Base-by-base conservation (phyloP, 257 asterid species). In the Catharanthus roseus region DNA sequence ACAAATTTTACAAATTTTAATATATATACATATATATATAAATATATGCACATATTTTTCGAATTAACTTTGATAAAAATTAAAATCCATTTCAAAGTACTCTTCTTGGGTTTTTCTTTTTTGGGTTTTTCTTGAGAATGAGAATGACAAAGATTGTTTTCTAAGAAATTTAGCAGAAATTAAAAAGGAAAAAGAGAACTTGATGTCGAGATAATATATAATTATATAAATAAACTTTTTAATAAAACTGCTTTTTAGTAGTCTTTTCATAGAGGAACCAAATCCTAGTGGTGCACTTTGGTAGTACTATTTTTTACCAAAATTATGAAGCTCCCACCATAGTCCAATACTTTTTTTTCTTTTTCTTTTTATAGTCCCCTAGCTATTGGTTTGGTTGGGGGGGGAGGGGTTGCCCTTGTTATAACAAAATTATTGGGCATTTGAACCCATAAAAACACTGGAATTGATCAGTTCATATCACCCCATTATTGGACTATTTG, bases 361-460 rank as follows among this genome's bases (percentile, higher is more conserved):
- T n/a, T n/a, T n/a, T n/a, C n/a, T n/a, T n/a, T n/a, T n/a, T n/a
- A n/a, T n/a, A n/a, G n/a, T n/a, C n/a, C n/a, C n/a, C n/a, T n/a
- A n/a, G n/a, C n/a, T n/a, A n/a, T n/a, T n/a, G n/a, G n/a, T n/a
- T n/a, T n/a, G n/a, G n/a, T n/a, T n/a, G n/a, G n/a, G n/a, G n/a
- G n/a, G n/a, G n/a, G n/a, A n/a, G n/a, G n/a, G 36, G 62, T 36
- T 44, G 26, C 21, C 28, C 38, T 21, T 58, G 2, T 18, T 58
- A n/a, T n/a, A n/a, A 63, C 13, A 33, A 24, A 54, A 70, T 53
- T n/a, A 41, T 70, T 64, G 56, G 21, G 26, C 64, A 34, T 3
- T 8, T 39, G 74, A 74, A 24, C 74, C 82, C 82, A 68, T 70
- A 67, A 6, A n/a, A 51, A 29, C 23, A 80, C 44, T 10, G 11